A percentile compares a stretch with the other conserved stretches of the same genome.
phyloP scores from a whole-genome alignment of 2,329 filamentous ascomycete species.

The Dactylonectria estremocensis region DNA sequence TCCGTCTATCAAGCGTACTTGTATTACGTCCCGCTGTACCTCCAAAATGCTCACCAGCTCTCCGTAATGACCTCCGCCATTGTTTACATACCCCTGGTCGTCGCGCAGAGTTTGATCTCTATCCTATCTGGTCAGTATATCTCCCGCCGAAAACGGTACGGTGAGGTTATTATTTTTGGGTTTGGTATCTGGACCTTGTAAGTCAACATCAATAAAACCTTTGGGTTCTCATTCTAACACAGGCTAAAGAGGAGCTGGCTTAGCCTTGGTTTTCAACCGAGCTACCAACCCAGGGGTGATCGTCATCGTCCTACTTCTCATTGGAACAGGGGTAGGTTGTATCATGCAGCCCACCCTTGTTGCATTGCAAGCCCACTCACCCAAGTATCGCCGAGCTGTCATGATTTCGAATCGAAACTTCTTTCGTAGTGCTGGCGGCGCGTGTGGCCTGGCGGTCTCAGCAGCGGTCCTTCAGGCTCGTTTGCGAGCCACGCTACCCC shows the following conservation, averaged over 20 bases:
- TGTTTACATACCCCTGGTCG: slow-evolving; percentile 65
- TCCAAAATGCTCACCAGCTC: slow-evolving; percentile 66
- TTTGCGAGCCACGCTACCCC: slow-evolving; percentile 46
- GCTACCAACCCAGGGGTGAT: slow-evolving; percentile 64
- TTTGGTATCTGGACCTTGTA: slow-evolving; percentile 55
- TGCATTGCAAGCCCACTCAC: slow-evolving; percentile 71
- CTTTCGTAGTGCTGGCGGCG: slow-evolving; percentile 71
- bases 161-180: slow-evolving; percentile 67
- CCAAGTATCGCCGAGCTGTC: slow-evolving; percentile 71
- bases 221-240: not conserved
- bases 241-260: slow-evolving; percentile 59
- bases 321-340: slow-evolving; percentile 68
- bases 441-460: slow-evolving; percentile 70
- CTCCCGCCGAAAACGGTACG: slow-evolving; percentile 69
- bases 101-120: slow-evolving; percentile 62
- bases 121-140: slow-evolving; percentile 71
- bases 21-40: slow-evolving; percentile 75
- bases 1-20: slow-evolving; percentile 71
- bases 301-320: slow-evolving; percentile 62
- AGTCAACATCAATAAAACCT: slow-evolving; percentile 15
- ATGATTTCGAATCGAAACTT: slow-evolving; percentile 76
- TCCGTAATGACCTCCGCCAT: slow-evolving; percentile 63
- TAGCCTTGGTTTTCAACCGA: slow-evolving; percentile 65
- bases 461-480: slow-evolving; percentile 63
- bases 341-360: slow-evolving; percentile 66